phyloP scores from a whole-genome alignment of 108 stramenopile genomes.

The Mediolabrus comicus region DNA sequence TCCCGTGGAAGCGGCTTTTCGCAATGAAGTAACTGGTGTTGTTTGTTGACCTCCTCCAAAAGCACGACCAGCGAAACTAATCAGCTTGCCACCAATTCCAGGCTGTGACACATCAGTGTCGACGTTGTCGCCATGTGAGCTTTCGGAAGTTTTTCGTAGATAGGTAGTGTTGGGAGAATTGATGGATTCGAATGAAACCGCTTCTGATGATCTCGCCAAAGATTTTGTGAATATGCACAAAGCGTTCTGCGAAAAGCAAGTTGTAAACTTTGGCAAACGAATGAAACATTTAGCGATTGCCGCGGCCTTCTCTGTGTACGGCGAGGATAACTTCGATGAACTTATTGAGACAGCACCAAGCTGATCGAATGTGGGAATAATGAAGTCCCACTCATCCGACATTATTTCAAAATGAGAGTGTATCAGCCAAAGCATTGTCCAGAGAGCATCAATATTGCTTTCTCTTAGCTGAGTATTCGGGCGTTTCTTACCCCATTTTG shows the following conservation, averaged over 20 bases:
- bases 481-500: conserved; percentile 82
- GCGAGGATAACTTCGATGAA: conserved; percentile 63
- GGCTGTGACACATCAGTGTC: conserved; percentile 9
- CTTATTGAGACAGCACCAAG: conserved; percentile 63
- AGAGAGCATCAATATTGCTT: conserved; percentile 62
- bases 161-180: conserved; percentile 13
- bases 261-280: conserved; percentile 72
- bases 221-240: conserved; percentile 53
- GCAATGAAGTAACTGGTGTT: neutral
- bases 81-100: conserved; percentile 71
- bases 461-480: conserved; percentile 56
- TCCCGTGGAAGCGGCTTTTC: conserved; percentile 19
- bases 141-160: conserved; percentile 20
- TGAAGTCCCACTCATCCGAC: conserved; percentile 68
- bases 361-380: conserved; percentile 80
- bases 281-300: conserved; percentile 58
- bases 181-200: conserved; percentile 27
- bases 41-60: conserved; percentile 37
- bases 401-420: conserved; percentile 63
- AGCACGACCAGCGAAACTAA: conserved; percentile 77
- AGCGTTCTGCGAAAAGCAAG: conserved; percentile 62
- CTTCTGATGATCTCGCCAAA: conserved; percentile 49
- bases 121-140: neutral
- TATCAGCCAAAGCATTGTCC: conserved; percentile 63
- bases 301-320: conserved; percentile 51